Base-by-base conservation (phyloP, 345 rosid genomes). In the Citrus trifoliata region DNA sequence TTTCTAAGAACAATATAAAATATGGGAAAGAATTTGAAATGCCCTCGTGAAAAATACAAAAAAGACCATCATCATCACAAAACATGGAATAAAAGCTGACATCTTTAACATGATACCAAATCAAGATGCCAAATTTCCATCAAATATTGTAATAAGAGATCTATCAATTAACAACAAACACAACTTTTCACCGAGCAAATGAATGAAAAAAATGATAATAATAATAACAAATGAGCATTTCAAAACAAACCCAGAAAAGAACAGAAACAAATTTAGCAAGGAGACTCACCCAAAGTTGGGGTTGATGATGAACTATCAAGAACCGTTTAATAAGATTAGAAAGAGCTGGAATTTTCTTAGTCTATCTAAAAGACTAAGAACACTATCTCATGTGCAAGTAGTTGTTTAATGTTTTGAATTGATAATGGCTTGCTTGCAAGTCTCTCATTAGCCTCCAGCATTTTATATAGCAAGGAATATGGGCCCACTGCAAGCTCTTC, bases 271-370 rank as follows among this genome's bases (percentile, higher is more conserved):
- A 60, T 10, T 58, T 24, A n/a, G 24, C 5, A 79, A 56, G 33
- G 66, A 75, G 60, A 76, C 85, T 83, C 83, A 85, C 86, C 40
- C 58, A 69, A 55, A 30, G 32, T 5, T 5, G 48, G 48, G n/a
- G 69, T 71, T 2, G 56, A 55, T 22, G 4, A 19, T 32, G 78
- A 16, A 40, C 40, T 42, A 80, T 64, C 76, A 72, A 67, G 60
- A 64, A 76, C 53, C 46, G 63, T 73, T 22, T 28, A 28, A 60
- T 9, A 63, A 5, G 56, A 69, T 42, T 51, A 6, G 70, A 66
- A 38, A 32, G 27, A 51, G 32, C 25, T 21, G 74, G 10, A 71
- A 21, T 30, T 71, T 71, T 70, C 14, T 18, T 1, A 46, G 74
- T 51, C 60, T 32, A 71, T 10, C 72, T 25, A 5, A 42, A 21